These are phyloP conservation scores for Candida glucosophila DNA, from an alignment of 1,139 yeast genomes.

Conservation along the genomic window DNA sequence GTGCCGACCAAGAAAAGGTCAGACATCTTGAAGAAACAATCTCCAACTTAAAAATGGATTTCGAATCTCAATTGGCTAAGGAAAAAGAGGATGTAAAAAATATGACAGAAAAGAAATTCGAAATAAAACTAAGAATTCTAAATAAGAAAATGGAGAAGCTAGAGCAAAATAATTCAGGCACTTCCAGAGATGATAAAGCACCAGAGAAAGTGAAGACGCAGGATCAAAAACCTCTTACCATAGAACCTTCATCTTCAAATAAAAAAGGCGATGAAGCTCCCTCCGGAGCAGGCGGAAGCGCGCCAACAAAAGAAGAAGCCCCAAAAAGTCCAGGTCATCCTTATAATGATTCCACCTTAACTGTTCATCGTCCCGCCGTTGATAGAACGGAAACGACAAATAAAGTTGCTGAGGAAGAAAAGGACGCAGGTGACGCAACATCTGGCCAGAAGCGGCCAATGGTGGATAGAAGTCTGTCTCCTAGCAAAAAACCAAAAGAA, in stretches of 20 bases:
- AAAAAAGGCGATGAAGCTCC: conserved; percentile 1
- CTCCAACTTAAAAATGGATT: conserved; percentile 17
- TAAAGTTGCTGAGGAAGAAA: conserved; percentile 3
- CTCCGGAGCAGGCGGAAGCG: not conserved
- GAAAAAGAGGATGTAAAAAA: conserved; percentile 22
- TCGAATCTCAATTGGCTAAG: conserved; percentile 20
- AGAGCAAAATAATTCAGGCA: no score
- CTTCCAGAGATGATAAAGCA: no score
- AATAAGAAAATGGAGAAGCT: conserved; percentile 31
- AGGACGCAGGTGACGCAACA: conserved; percentile 2
- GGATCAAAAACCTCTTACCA: conserved; percentile 3
- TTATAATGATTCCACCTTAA: conserved; percentile 22
- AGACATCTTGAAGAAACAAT: conserved; percentile 16
- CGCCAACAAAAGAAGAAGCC: not conserved
- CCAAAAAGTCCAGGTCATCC: conserved; percentile 13
- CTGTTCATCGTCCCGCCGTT: conserved; percentile 21
- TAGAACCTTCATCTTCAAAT: conserved; percentile 3
- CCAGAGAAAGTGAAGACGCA: conserved; percentile 1
- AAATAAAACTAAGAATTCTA: conserved; percentile 34
- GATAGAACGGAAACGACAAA: conserved; percentile 6
- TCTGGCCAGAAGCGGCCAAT: conserved; percentile 7
- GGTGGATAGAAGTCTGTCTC: conserved; percentile 5
- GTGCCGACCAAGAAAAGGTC: conserved; percentile 8
- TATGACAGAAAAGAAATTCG: conserved; percentile 32
- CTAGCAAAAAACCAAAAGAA: conserved; percentile 9